A percentile compares a stretch with the other conserved stretches of the same genome.
Conservation (phyloP, 1,284 basidiomycete species). For the Boletus calvinii region DNA sequence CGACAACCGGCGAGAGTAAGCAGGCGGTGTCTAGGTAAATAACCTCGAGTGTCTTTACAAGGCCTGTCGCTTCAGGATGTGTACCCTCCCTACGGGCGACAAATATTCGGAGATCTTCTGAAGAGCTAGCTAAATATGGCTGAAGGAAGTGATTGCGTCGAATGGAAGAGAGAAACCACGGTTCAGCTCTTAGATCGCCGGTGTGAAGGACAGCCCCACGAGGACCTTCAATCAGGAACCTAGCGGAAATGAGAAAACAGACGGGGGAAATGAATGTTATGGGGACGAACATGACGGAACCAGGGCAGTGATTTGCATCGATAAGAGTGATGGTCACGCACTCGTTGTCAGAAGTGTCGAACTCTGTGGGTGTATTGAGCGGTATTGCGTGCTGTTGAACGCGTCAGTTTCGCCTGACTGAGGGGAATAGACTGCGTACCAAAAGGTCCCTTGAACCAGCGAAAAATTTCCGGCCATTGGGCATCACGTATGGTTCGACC, state of each 20-base stretch:
- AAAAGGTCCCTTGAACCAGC: constrained; percentile 58
- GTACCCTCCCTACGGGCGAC: constrained; percentile 30
- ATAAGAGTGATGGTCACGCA: constrained; percentile 75
- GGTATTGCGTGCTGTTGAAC: constrained; percentile 40
- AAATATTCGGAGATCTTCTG: constrained; percentile 25
- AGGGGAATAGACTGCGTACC: neutral
- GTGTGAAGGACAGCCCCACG: constrained; percentile 82
- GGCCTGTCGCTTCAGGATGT: constrained; percentile 17
- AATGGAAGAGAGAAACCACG: constrained; percentile 70
- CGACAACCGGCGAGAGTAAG: constrained; percentile 55
- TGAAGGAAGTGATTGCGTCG: constrained; percentile 67
- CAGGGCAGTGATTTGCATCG: constrained; percentile 94
- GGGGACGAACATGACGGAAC: constrained; percentile 77
- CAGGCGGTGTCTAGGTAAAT: constrained; percentile 88
- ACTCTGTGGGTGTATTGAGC: constrained; percentile 60
- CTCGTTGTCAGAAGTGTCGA: constrained; percentile 59
- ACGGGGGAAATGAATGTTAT: neutral
- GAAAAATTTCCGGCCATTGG: constrained; percentile 49
- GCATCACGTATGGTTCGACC: constrained; percentile 46
- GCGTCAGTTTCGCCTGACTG: constrained; percentile 34
- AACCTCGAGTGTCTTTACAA: constrained; percentile 58
- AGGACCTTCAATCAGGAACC: constrained; percentile 84
- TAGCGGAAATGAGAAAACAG: constrained; percentile 33
- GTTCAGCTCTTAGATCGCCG: constrained; percentile 88
- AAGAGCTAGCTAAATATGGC: constrained; percentile 54